Evolutionary conservation across 176 grass and related monocot species (phyloP).

Genomic region (Areca catechu): DNA sequence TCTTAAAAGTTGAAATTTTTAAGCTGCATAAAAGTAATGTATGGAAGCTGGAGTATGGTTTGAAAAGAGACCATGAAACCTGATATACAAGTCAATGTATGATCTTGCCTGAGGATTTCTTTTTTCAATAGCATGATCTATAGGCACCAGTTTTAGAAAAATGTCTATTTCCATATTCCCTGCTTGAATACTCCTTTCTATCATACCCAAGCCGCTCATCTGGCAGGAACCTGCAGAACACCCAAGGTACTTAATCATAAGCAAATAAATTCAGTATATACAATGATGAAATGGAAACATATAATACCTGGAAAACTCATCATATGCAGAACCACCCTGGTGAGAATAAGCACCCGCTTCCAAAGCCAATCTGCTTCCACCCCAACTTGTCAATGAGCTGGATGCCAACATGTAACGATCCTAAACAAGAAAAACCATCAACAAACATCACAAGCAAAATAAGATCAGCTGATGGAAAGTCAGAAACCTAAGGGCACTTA

Average conservation of each 20-base stretch:
- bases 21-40: too few relatives aligned
- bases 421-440: conserved; percentile 19
- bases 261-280: neutral
- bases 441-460: conserved; percentile 4
- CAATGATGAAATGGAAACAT: too few relatives aligned
- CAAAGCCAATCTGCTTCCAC: conserved; percentile 24
- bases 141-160: conserved; percentile 19
- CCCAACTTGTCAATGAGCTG: conserved; percentile 22
- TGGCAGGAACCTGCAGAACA: conserved; percentile 13
- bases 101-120: too few relatives aligned
- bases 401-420: conserved; percentile 25
- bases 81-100: too few relatives aligned
- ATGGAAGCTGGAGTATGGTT: too few relatives aligned
- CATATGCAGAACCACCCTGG: conserved; percentile 12
- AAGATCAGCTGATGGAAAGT: neutral
- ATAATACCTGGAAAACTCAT: conserved; percentile 29
- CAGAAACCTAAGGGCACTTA: neutral
- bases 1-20: too few relatives aligned
- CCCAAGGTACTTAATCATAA: neutral
- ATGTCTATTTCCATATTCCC: conserved; percentile 27
- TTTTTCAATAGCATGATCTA: conserved; percentile 27
- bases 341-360: conserved; percentile 14
- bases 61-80: too few relatives aligned
- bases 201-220: conserved; percentile 28
- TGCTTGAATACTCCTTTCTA: conserved; percentile 20